Conservation (phyloP, 495 filamentous ascomycete genomes). For the Neurospora tetraspora region DNA sequence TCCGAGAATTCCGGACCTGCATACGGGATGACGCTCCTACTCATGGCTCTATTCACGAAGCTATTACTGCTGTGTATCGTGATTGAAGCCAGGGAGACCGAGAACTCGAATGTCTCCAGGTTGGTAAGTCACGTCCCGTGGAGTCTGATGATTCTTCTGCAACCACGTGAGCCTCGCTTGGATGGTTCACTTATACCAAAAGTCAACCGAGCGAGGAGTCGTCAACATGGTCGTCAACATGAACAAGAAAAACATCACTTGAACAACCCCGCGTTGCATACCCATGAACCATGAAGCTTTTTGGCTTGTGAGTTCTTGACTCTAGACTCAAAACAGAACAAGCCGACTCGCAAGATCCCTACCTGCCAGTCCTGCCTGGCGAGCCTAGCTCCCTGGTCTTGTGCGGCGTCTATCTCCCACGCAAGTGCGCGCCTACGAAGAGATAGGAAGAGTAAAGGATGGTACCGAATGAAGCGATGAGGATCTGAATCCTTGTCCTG, state of each 20-base stretch:
- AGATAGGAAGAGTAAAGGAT: background rate
- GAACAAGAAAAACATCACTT: background rate
- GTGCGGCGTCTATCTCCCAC: background rate
- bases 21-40: background rate
- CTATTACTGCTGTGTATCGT: background rate
- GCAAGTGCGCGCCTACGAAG: background rate
- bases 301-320: background rate
- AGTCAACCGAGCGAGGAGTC: background rate
- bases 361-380: background rate
- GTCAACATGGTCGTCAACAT: background rate
- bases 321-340: background rate
- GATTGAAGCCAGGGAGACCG: background rate
- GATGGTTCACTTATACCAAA: background rate
- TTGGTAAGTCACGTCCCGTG: background rate
- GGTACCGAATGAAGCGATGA: background rate
- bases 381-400: background rate
- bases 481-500: background rate
- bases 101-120: background rate
- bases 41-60: background rate
- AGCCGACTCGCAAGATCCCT: background rate
- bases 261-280: background rate
- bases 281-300: background rate
- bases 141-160: background rate
- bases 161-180: background rate
- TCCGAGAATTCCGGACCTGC: background rate